Base-by-base conservation (phyloP, 2,329 filamentous ascomycete species). In the Ramichloridium luteum region DNA sequence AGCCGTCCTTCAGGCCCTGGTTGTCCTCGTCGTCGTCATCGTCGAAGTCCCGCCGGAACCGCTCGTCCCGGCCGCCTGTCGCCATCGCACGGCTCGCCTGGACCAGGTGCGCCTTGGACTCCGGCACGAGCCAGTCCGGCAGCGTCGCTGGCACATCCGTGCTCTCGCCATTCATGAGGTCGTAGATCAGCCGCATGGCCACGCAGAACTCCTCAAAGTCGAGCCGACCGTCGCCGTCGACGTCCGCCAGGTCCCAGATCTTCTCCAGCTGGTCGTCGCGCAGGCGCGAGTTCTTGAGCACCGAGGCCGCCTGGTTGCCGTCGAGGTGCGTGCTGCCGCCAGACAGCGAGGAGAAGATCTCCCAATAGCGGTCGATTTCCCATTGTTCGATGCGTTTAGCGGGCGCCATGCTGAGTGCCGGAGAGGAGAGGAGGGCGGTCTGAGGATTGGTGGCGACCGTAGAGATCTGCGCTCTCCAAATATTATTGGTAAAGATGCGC, bases 161-260 rank as follows among this genome's bases (percentile, higher is more conserved):
- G 54, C 86, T 86, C 68, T 94, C 86, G 49, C 90, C 90, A 53
- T 98, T 98, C 48, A 98, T 77, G 44, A 96, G 65, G 57, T 98
- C 90, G 58, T 96, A 98, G 50, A 96, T 94, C 51, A 98, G 66
- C 52, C 90, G 75, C 90, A 98, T 98, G 23, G 86, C 90, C 36
- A 98, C 90, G 59, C 90, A 98, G 58, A 98, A 98, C 67, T 98
- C 90, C 63, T 98, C 90, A 64, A 98, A 98, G 61, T 98, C 90
- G 33, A 98, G 68, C 59, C 92, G 92, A 41, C 90, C 90, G 64
- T 98, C 90, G 48, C 86, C 86, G 60, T 98, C 90, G 39, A 98
- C 84, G 56, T 98, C 90, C 10, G 90, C 80, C 16, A 98, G 72
- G 55, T 98, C 90, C 90, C 90, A 98, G 41, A 98, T 83, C 48